Base-by-base conservation (phyloP, 2,329 filamentous ascomycete genomes). In the Fusarium liriodendri region DNA sequence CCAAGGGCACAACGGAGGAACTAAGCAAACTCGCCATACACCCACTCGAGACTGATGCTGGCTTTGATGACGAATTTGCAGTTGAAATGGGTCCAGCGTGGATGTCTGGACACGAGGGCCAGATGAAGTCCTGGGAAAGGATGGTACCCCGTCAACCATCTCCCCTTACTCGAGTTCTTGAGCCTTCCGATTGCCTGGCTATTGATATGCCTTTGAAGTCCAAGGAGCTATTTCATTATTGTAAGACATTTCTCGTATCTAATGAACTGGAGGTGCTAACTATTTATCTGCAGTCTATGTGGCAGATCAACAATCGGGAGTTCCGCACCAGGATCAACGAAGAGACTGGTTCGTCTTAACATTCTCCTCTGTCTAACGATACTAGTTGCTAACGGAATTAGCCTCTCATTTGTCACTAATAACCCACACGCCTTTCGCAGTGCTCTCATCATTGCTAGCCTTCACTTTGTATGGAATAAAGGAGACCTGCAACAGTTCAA, bases 161-260 rank as follows among this genome's bases (percentile, higher is more conserved):
- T 5, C 20, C 20, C 3, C 20, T 59, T 20, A 20, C 55, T 14
- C n/a, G 16, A 4, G 38, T 37, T 40, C 35, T 59, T 10, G 58
- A 61, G 14, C 16, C 35, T 10, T n/a, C n/a, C 7, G 58, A 45
- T 20, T 61, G 58, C 10, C 58, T 61, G n/a, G 35, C 35, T 13
- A 45, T 61, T 6, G 58, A 61, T 11, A 61, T 61, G 58, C 58
- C 58, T 3, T 47, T 61, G 8, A 61, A 61, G 27, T 61, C 58
- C 4, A 61, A 45, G 10, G 58, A 61, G 2, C 58, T 61, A 3
- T 61, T 61, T n/a, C 58, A 61, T 11, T 61, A 61, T 11, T 61
- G 58, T 45, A 45, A 22, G 57, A 18, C 9, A 22, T 16, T 27
- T 2, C 10, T 14, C 22, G 6, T 18, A 11, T 32, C 2, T 52